Conservation (phyloP, 805 yeast species). For the Saccharomycopsis amapae region DNA sequence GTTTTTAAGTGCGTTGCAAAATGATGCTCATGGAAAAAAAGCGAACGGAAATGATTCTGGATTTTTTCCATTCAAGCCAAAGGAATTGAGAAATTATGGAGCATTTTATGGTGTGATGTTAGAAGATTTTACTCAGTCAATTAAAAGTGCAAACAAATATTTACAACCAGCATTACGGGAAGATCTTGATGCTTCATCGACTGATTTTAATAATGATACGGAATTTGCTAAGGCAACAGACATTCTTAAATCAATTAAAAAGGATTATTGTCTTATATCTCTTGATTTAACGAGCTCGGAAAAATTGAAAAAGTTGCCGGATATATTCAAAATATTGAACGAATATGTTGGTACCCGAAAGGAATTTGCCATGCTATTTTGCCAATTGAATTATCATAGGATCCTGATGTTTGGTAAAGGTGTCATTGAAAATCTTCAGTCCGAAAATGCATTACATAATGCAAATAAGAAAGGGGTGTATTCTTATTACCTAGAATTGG, state of each 20-base stretch:
- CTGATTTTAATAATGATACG: neutral
- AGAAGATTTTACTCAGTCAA: neutral
- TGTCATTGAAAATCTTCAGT: neutral
- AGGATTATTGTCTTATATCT: neutral
- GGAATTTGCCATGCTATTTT: neutral
- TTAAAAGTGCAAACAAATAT: neutral
- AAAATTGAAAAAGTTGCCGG: neutral
- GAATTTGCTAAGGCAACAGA: neutral
- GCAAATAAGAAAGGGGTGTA: neutral
- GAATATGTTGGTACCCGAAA: neutral
- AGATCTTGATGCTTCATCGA: too few species aligned
- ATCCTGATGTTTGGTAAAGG: neutral
- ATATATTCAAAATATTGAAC: neutral
- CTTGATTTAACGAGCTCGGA: neutral
- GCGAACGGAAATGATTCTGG: neutral
- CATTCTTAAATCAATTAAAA: neutral
- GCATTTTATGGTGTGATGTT: neutral
- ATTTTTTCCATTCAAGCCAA: neutral
- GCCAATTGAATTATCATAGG: constrained; percentile 1
- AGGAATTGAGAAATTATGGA: too few species aligned
- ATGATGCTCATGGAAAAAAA: neutral
- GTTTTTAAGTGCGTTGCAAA: neutral
- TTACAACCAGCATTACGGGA: too few species aligned
- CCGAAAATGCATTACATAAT: neutral
- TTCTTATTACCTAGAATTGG: neutral